phyloP scores from a whole-genome alignment of 495 filamentous ascomycete species.

The Annulohypoxylon bovei region DNA sequence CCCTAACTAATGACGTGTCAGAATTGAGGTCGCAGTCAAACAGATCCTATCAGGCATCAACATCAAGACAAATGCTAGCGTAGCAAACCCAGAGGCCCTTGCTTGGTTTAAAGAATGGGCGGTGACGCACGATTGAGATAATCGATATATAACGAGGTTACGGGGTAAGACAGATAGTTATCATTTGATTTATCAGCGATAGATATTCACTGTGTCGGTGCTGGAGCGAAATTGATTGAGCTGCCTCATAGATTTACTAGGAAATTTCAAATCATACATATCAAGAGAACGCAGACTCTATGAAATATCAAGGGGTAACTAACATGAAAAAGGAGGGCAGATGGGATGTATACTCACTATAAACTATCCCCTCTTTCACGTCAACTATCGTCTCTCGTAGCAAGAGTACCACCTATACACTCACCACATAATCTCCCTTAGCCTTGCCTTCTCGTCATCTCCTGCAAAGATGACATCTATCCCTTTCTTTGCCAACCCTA shows the following conservation, averaged over 20 bases:
- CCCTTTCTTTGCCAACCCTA: conserved; percentile 64
- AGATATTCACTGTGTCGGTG: background rate
- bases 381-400: background rate
- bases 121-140: conserved; percentile 34
- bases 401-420: background rate
- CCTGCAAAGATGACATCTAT: conserved; percentile 73
- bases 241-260: background rate
- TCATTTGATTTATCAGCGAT: background rate
- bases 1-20: conserved; percentile 34
- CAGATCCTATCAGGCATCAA: conserved; percentile 90
- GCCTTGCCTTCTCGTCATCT: conserved; percentile 66
- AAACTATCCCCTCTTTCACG: too few relatives aligned
- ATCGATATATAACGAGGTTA: background rate
- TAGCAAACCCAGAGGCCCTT: conserved; percentile 84
- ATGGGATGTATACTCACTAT: background rate
- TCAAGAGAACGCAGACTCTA: background rate
- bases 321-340: background rate
- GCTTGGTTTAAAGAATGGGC: conserved; percentile 87
- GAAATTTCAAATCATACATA: background rate
- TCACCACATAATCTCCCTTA: conserved; percentile 63
- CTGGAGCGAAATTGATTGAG: background rate
- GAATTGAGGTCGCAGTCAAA: conserved; percentile 91
- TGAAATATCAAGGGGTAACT: background rate
- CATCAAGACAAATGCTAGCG: conserved; percentile 85
- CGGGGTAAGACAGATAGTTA: background rate